phyloP scores from a whole-genome alignment of 2,329 filamentous ascomycete genomes.

The Xylaria sp. region DNA sequence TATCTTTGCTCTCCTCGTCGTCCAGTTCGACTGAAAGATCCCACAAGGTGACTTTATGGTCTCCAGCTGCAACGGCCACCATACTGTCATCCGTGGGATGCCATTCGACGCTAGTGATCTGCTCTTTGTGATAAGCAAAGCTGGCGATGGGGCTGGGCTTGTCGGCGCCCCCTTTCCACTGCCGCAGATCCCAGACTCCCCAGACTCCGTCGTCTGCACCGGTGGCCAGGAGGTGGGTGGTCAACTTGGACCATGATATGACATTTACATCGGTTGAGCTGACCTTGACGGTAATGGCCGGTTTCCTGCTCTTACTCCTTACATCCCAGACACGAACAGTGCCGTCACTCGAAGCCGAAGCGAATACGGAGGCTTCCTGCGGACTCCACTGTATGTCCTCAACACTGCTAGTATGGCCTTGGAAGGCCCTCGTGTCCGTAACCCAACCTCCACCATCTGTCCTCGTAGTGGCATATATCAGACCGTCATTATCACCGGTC shows the following conservation, averaged over 20 bases:
- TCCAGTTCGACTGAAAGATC: constrained; percentile 96
- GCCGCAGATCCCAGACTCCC: constrained; percentile 95
- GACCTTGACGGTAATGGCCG: constrained; percentile 88
- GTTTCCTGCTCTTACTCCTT: constrained; percentile 86
- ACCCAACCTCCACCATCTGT: constrained; percentile 90
- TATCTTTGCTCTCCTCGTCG: constrained; percentile 94
- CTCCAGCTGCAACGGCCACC: constrained; percentile 88
- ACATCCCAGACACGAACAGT: constrained; percentile 97
- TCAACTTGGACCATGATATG: constrained; percentile 92
- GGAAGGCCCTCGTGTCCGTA: constrained; percentile 85
- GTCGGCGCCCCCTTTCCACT: constrained; percentile 81
- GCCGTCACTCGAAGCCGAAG: constrained; percentile 92
- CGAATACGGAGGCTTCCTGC: constrained; percentile 90
- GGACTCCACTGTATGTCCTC: constrained; percentile 99
- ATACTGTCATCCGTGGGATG: constrained; percentile 97
- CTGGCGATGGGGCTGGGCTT: constrained; percentile 86
- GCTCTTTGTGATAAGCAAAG: constrained; percentile 95
- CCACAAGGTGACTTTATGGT: constrained; percentile 96
- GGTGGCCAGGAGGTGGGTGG: constrained; percentile 87
- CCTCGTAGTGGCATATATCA: constrained; percentile 88
- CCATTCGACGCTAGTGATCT: constrained; percentile 96
- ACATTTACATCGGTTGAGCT: constrained; percentile 93
- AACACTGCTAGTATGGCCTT: constrained; percentile 84
- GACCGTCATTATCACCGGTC: constrained; percentile 89
- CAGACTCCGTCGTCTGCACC: constrained; percentile 94